Evolutionary conservation across 768 basidiomycete genomes (phyloP).

Genomic region (Phaffia tasmanica): DNA sequence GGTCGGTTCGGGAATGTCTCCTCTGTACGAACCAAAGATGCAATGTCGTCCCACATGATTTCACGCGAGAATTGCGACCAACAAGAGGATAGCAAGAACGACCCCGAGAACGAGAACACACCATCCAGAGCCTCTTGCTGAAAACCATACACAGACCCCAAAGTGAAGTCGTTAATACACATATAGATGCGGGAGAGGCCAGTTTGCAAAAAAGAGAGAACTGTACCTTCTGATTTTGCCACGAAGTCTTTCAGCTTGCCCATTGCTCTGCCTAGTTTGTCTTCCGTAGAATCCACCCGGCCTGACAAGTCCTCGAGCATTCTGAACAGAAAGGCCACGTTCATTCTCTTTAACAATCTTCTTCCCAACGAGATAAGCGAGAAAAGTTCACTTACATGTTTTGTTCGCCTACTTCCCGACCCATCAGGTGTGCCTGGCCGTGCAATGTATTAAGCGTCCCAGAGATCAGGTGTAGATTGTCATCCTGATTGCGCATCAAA

Average conservation of each 20-base stretch:
- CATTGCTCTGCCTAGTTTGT: slow-evolving; percentile 56
- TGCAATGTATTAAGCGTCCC: slow-evolving; percentile 74
- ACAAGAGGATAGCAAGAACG: slow-evolving; percentile 60
- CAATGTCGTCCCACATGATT: neutral
- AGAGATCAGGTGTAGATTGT: slow-evolving; percentile 72
- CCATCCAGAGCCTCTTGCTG: slow-evolving; percentile 80
- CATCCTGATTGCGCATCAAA: slow-evolving; percentile 79
- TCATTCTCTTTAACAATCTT: too few relatives aligned
- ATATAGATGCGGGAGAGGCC: neutral
- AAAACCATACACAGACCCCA: neutral
- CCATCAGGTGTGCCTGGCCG: slow-evolving; percentile 89
- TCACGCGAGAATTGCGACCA: slow-evolving; percentile 67
- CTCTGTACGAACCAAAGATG: too few relatives aligned
- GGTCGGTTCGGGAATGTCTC: too few relatives aligned
- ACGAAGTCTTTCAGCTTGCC: slow-evolving; percentile 65
- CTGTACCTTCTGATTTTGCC: slow-evolving; percentile 65
- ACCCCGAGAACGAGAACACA: slow-evolving; percentile 76
- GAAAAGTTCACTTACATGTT: slow-evolving; percentile 58
- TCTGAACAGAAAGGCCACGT: slow-evolving; percentile 40
- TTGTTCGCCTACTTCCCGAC: slow-evolving; percentile 80
- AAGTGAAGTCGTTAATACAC: neutral
- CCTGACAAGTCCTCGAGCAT: slow-evolving; percentile 66
- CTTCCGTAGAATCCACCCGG: slow-evolving; percentile 60
- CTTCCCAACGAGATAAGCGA: neutral
- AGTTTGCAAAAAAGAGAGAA: neutral